phyloP scores from a whole-genome alignment of 148 eudicot species.

The Bassia scoparia region DNA sequence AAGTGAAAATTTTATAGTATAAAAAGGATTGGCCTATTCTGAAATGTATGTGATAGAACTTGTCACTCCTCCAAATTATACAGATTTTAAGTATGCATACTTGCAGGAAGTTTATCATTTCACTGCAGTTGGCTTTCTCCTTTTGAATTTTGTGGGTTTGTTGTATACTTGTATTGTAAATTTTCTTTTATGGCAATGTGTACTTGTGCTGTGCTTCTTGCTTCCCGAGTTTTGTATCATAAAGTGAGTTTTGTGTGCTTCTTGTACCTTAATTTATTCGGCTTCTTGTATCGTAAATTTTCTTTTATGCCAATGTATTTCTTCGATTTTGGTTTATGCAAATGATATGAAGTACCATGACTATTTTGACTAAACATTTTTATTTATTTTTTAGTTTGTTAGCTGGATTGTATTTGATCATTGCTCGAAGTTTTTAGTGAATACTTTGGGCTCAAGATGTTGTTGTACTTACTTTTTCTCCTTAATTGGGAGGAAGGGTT shows the following conservation, averaged over 20 bases:
- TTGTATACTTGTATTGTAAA: background rate
- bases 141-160: background rate
- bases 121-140: background rate
- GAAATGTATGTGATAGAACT: no score
- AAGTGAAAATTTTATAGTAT: no score
- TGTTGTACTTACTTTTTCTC: background rate
- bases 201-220: no score
- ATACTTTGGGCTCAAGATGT: background rate
- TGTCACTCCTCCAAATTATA: no score
- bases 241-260: background rate
- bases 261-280: no score
- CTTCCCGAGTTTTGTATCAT: no score
- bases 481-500: background rate
- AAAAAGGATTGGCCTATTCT: no score
- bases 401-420: background rate
- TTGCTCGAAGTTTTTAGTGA: background rate
- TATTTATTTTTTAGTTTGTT: background rate
- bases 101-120: no score
- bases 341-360: background rate
- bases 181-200: background rate
- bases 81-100: no score
- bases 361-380: no score
- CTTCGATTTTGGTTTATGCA: background rate
- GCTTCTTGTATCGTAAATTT: background rate
- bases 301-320: background rate